These are phyloP conservation scores for Arabidopsis suecica DNA, from an alignment of 345 rosid genomes.

Conservation along the genomic window DNA sequence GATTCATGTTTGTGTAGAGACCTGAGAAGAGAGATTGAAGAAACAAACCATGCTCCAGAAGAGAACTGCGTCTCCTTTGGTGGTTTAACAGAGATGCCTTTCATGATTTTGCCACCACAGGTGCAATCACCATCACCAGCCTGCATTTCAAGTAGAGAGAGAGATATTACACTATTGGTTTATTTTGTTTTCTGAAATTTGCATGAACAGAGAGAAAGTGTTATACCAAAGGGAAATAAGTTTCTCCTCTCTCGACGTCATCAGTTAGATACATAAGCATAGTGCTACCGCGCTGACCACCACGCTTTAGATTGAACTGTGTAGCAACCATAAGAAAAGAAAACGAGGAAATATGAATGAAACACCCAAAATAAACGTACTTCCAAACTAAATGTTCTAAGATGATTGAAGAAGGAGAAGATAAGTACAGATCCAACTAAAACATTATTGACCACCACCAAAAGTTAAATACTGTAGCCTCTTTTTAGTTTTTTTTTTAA, in stretches of 20 bases:
- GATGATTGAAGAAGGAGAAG: neutral
- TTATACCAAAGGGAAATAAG: constrained; percentile 89
- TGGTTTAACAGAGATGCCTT: constrained; percentile 88
- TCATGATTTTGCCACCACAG: constrained; percentile 79
- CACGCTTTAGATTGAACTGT: constrained; percentile 87
- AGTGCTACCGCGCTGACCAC: constrained; percentile 94
- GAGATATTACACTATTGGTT: constrained; percentile 1
- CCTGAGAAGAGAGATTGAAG: constrained; percentile 15
- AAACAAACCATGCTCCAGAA: constrained; percentile 99
- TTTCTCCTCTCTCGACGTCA: constrained; percentile 95
- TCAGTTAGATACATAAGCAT: constrained; percentile 93
- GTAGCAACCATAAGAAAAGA: constrained; percentile 10
- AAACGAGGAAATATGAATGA: constrained; percentile 1
- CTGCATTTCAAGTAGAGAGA: constrained; percentile 49
- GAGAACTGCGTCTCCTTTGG: constrained; percentile 86
- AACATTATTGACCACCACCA: neutral
- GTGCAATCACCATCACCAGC: constrained; percentile 84
- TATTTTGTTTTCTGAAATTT: neutral
- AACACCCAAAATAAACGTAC: neutral
- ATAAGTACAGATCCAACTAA: neutral
- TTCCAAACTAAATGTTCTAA: neutral
- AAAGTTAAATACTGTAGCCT: neutral
- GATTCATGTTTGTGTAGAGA: constrained; percentile 6
- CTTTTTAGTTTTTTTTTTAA: too few species aligned
- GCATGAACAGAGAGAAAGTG: neutral